A percentile compares a stretch with the other conserved stretches of the same genome.
These are phyloP conservation scores for Trametopsis cervina DNA, from an alignment of 768 basidiomycete species.

Conservation along the genomic window DNA sequence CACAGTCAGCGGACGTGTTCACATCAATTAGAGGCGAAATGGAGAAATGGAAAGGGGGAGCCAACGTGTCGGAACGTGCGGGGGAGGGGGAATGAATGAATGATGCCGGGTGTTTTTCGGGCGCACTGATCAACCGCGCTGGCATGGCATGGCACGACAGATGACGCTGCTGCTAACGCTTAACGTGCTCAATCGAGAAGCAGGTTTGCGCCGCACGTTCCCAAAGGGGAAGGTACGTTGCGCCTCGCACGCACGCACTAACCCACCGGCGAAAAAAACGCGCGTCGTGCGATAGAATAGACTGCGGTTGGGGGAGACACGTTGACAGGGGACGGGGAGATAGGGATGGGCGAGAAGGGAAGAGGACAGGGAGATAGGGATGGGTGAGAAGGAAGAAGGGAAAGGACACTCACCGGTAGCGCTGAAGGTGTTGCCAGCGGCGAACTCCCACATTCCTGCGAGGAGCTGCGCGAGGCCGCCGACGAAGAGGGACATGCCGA, in stretches of 20 bases:
- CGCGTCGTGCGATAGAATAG: background rate
- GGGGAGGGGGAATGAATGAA: too few species aligned
- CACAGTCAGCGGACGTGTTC: background rate
- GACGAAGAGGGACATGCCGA: constrained; percentile 82
- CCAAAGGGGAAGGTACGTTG: constrained; percentile 1
- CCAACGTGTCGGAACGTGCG: too few species aligned
- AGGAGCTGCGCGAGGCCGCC: constrained; percentile 83
- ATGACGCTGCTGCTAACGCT: constrained; percentile 2
- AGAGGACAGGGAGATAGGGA: background rate
- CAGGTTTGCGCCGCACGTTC: constrained; percentile 4
- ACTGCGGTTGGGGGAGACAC: background rate
- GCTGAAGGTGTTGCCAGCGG: constrained; percentile 58
- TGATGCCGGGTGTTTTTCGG: too few species aligned
- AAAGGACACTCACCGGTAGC: constrained; percentile 50
- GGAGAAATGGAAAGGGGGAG: too few species aligned
- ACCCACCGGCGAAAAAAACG: background rate
- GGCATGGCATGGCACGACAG: too few species aligned
- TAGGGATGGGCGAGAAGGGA: background rate
- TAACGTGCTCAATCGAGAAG: constrained; percentile 7
- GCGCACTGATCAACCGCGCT: too few species aligned
- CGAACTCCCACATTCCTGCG: constrained; percentile 77
- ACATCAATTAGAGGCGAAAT: too few species aligned
- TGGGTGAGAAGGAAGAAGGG: background rate
- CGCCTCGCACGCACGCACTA: constrained; percentile 2
- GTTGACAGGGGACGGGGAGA: background rate